Evolutionary conservation across 345 rosid species (phyloP).

Genomic region (Linum usitatissimum): DNA sequence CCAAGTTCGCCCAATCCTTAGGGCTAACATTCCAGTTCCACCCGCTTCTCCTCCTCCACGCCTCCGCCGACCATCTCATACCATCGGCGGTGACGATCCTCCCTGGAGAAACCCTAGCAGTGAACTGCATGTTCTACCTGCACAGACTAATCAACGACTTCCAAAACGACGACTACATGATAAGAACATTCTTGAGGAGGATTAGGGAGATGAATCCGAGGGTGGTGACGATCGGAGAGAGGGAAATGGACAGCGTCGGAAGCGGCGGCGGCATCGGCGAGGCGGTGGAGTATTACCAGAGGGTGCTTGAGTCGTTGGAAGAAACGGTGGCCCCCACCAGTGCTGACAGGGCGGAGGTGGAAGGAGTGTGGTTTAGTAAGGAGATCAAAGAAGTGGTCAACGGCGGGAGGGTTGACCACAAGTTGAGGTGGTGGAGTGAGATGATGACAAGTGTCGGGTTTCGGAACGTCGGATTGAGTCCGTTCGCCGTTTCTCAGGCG

Average conservation of each 20-base stretch:
- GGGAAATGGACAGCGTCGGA: slow-evolving; percentile 61
- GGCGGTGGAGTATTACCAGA: slow-evolving; percentile 70
- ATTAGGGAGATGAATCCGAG: slow-evolving; percentile 61
- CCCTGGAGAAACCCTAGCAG: slow-evolving; percentile 63
- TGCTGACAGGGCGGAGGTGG: slow-evolving; percentile 66
- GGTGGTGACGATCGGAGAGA: slow-evolving; percentile 72
- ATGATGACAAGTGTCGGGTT: slow-evolving; percentile 59
- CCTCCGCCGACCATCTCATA: slow-evolving; percentile 18
- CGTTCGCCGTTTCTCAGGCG: slow-evolving; percentile 81
- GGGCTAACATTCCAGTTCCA: slow-evolving; percentile 79
- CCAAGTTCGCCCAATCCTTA: slow-evolving; percentile 61
- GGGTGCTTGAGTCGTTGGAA: slow-evolving; percentile 76
- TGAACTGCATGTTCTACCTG: slow-evolving; percentile 65
- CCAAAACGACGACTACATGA: slow-evolving; percentile 32
- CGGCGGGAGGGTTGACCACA: slow-evolving; percentile 43
- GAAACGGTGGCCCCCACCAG: slow-evolving; percentile 88
- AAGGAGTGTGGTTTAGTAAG: slow-evolving; percentile 76
- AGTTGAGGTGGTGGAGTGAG: slow-evolving; percentile 65
- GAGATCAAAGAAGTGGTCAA: slow-evolving; percentile 73
- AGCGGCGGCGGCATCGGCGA: slow-evolving; percentile 57
- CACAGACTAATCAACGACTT: slow-evolving; percentile 36
- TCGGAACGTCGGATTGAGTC: slow-evolving; percentile 56
- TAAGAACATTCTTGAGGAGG: slow-evolving; percentile 42
- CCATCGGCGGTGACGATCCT: slow-evolving; percentile 35
- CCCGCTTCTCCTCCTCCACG: slow-evolving; percentile 43